A percentile compares a stretch with the other conserved stretches of the same genome.
phyloP scores from a whole-genome alignment of 805 yeast genomes.

The Ogataea ramenticola region DNA sequence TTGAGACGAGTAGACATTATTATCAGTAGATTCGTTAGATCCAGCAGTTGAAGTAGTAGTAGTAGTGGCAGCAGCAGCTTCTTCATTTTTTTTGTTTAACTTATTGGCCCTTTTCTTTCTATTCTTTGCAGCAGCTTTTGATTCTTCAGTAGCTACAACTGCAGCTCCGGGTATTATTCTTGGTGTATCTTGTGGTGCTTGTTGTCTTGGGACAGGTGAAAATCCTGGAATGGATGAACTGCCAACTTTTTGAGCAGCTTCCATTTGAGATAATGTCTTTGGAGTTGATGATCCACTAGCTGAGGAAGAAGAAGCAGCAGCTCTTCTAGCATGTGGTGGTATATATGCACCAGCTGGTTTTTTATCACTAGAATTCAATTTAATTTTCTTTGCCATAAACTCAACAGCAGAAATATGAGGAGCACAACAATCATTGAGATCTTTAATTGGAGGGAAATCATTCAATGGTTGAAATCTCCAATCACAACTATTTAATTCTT shows the following conservation, averaged over 20 bases:
- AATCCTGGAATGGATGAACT: constrained; percentile 22
- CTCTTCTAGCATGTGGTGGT: constrained; percentile 88
- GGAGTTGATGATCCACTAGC: constrained; percentile 22
- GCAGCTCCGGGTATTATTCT: constrained; percentile 54
- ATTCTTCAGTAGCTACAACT: constrained; percentile 36
- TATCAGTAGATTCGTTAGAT: neutral
- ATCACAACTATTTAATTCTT: constrained; percentile 69
- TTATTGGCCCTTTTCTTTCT: constrained; percentile 69
- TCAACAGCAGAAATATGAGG: constrained; percentile 69
- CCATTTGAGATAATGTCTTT: constrained; percentile 54
- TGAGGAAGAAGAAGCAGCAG: constrained; percentile 22
- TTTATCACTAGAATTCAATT: constrained; percentile 19
- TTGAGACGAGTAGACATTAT: neutral
- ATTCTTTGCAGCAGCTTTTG: constrained; percentile 65
- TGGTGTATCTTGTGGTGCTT: neutral
- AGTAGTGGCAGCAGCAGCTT: constrained; percentile 9
- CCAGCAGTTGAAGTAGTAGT: constrained; percentile 3
- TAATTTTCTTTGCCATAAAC: constrained; percentile 35
- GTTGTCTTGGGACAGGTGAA: constrained; percentile 2
- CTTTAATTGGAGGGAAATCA: constrained; percentile 48
- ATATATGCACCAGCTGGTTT: constrained; percentile 87
- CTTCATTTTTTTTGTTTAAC: constrained; percentile 23
- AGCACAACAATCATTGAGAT: constrained; percentile 45
- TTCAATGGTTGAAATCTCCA: constrained; percentile 71
- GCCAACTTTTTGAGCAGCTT: constrained; percentile 27